Conservation (phyloP, 1,139 yeast species). For the Hemisphaericaspora lyxosophila region DNA sequence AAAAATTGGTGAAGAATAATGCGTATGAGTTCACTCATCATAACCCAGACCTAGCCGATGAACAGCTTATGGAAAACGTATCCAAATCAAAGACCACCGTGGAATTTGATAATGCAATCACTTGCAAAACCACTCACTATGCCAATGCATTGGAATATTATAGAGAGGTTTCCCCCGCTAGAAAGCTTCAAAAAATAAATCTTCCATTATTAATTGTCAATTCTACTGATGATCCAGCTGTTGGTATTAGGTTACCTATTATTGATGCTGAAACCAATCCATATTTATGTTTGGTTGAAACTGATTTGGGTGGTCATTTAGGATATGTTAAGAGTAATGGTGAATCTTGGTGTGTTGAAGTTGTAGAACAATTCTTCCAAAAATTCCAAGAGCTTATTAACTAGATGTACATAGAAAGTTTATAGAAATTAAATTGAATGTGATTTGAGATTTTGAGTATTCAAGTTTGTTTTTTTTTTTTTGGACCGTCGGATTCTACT, state of each 20-base stretch:
- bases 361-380: slow-evolving; percentile 60
- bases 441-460: too few species aligned
- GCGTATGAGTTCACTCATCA: slow-evolving; percentile 46
- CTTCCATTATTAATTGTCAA: slow-evolving; percentile 71
- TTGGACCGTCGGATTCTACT: too few species aligned
- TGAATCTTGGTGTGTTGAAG: slow-evolving; percentile 72
- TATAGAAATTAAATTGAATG: too few species aligned
- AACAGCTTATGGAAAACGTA: slow-evolving; percentile 32
- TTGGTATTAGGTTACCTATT: slow-evolving; percentile 47
- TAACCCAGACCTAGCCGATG: slow-evolving; percentile 32
- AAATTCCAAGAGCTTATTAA: slow-evolving; percentile 38
- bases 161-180: slow-evolving; percentile 62
- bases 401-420: slow-evolving; percentile 3
- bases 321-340: slow-evolving; percentile 59
- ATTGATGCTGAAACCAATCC: slow-evolving; percentile 30
- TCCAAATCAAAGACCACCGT: slow-evolving; percentile 36
- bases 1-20: slow-evolving; percentile 63
- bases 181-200: slow-evolving; percentile 51
- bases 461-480: too few species aligned
- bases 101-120: slow-evolving; percentile 71
- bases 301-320: slow-evolving; percentile 60
- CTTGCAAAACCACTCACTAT: slow-evolving; percentile 76
- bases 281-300: slow-evolving; percentile 35
- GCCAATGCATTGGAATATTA: slow-evolving; percentile 72
- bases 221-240: slow-evolving; percentile 83